Percentiles rank a stretch among this genome's conserved stretches.
phyloP scores from a whole-genome alignment of 2,329 filamentous ascomycete genomes.

The Fusarium sp. region DNA sequence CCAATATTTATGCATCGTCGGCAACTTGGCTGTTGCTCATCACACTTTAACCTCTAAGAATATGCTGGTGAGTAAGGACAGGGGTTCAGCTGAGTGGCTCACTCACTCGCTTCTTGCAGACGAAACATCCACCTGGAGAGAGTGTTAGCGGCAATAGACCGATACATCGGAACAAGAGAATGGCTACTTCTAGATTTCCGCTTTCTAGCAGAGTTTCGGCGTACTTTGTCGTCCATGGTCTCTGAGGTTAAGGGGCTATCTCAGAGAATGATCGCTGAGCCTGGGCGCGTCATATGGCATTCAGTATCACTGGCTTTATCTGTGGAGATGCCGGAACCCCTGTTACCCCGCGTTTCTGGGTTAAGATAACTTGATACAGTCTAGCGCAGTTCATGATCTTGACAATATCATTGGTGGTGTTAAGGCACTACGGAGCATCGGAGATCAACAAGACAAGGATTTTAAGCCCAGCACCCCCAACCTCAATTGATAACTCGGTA shows the following conservation, averaged over 20 bases:
- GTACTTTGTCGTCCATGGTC: neutral
- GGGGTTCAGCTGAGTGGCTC: no score
- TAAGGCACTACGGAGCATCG: neutral
- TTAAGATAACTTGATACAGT: neutral
- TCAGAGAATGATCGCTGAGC: neutral
- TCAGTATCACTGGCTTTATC: neutral
- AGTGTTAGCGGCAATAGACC: neutral
- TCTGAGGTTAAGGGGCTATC: neutral
- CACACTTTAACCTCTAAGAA: constrained; percentile 32
- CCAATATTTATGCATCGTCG: constrained; percentile 26
- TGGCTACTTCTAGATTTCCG: constrained; percentile 17
- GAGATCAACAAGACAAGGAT: neutral
- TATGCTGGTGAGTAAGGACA: neutral
- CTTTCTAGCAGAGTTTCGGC: neutral
- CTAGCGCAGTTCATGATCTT: neutral
- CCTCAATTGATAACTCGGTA: neutral
- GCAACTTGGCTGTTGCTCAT: constrained; percentile 29
- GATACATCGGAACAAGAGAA: no score
- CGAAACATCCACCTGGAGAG: constrained; percentile 15
- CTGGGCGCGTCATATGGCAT: neutral
- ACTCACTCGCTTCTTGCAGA: constrained; percentile 27
- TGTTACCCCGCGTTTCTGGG: constrained; percentile 2
- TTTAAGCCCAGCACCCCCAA: neutral
- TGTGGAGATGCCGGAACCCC: neutral
- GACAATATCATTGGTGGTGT: neutral